Percentiles rank a stretch among this genome's conserved stretches.
Evolutionary conservation across 169 alveolate species (phyloP).

Genomic region (Plasmodium fragile): DNA sequence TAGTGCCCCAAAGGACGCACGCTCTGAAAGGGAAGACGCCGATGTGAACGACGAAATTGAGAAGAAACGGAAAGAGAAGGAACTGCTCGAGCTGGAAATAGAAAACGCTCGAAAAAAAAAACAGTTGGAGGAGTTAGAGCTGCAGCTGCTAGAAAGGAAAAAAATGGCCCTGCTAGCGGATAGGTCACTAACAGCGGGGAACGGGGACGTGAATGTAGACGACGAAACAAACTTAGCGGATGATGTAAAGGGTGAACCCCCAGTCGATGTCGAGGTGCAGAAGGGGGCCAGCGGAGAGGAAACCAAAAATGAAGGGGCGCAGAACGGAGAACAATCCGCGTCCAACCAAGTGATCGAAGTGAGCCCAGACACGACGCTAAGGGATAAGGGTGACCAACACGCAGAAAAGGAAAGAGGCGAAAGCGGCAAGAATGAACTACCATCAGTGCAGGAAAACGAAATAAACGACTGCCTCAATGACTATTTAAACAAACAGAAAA

Average conservation of each 20-base stretch:
- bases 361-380: background rate
- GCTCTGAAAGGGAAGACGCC: background rate
- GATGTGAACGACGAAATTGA: slow-evolving; percentile 9
- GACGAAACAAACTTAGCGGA: background rate
- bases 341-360: background rate
- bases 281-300: background rate
- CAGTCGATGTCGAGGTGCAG: background rate
- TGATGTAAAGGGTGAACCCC: background rate
- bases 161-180: slow-evolving; percentile 11
- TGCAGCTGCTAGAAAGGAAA: slow-evolving; percentile 47
- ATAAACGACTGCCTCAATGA: slow-evolving; percentile 38
- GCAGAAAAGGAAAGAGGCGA: slow-evolving; percentile 18
- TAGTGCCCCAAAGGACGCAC: background rate
- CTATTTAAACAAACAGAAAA: slow-evolving; percentile 5
- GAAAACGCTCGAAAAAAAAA: slow-evolving; percentile 40
- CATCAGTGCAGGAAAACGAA: background rate
- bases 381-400: background rate
- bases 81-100: slow-evolving; percentile 50
- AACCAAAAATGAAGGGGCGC: background rate
- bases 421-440: background rate
- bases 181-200: background rate
- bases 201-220: background rate
- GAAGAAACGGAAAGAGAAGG: slow-evolving; percentile 46
- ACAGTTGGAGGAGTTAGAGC: slow-evolving; percentile 58
- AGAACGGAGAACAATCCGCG: background rate